Evolutionary conservation across 129 eudicot genomes (phyloP).

Genomic region (Cynara cardunculus): DNA sequence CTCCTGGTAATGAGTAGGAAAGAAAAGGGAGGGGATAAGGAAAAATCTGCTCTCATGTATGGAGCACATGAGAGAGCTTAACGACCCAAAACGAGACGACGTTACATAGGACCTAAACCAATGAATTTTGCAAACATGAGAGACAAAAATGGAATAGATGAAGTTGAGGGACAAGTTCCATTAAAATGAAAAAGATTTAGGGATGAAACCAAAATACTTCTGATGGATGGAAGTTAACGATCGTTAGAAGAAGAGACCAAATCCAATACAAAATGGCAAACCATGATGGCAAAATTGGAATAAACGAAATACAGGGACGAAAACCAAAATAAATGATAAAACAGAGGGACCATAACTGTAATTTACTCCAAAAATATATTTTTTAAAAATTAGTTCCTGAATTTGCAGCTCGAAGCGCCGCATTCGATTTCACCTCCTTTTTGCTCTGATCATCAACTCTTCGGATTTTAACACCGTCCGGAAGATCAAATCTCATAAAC

Average conservation of each 20-base stretch:
- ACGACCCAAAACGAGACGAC: not conserved
- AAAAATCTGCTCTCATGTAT: not conserved
- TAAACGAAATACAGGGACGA: not conserved
- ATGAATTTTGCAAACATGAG: not conserved
- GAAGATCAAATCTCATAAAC: not conserved
- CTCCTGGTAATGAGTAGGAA: too few species aligned
- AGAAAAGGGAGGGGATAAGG: not conserved
- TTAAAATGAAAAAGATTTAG: not conserved
- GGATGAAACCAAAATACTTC: not conserved
- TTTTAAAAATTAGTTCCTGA: not conserved
- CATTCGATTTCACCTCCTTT: slow-evolving; percentile 5
- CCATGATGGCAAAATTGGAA: not conserved
- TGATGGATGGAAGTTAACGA: not conserved
- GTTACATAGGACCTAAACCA: not conserved
- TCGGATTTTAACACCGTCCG: not conserved
- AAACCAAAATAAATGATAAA: not conserved
- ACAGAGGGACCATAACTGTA: not conserved
- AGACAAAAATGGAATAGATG: not conserved
- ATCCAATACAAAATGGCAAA: not conserved
- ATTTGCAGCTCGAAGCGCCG: not conserved
- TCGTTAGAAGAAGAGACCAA: not conserved
- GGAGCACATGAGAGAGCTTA: not conserved
- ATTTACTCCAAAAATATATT: not conserved
- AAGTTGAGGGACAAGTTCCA: not conserved
- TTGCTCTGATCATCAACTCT: slow-evolving; percentile 1